phyloP scores from a whole-genome alignment of 2,329 filamentous ascomycete species.

The Lecanicillium sp. region DNA sequence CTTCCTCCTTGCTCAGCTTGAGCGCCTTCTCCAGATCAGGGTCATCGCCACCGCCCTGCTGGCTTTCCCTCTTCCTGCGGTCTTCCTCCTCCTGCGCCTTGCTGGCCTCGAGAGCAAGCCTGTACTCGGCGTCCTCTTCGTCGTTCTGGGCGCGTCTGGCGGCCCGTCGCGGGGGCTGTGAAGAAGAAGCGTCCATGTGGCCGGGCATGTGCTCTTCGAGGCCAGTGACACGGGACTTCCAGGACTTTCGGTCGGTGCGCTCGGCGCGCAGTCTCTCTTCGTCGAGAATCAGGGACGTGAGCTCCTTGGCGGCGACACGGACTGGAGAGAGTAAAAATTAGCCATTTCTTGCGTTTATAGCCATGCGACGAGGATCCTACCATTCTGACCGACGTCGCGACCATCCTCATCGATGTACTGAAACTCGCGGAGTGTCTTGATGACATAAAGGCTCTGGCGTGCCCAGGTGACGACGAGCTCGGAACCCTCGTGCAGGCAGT shows the following conservation, averaged over 20 bases:
- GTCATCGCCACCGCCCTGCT: slow-evolving; percentile 58
- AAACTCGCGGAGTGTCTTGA: slow-evolving; percentile 96
- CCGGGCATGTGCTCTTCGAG: slow-evolving; percentile 70
- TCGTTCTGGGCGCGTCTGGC: slow-evolving; percentile 51
- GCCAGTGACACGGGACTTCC: slow-evolving; percentile 94
- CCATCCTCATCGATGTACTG: slow-evolving; percentile 95
- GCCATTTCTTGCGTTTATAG: too few relatives aligned
- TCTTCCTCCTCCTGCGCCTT: slow-evolving; percentile 95
- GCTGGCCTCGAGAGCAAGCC: slow-evolving; percentile 86
- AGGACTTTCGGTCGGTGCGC: slow-evolving; percentile 83
- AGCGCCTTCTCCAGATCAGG: slow-evolving; percentile 94
- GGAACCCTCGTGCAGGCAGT: slow-evolving; percentile 94
- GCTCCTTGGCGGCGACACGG: slow-evolving; percentile 89
- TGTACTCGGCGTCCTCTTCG: slow-evolving; percentile 87
- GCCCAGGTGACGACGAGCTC: slow-evolving; percentile 97
- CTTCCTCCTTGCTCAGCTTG: slow-evolving; percentile 89
- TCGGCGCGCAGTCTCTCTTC: slow-evolving; percentile 89
- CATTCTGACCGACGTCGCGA: slow-evolving; percentile 91
- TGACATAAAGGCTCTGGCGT: slow-evolving; percentile 95
- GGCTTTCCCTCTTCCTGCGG: slow-evolving; percentile 61
- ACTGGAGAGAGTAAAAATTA: slow-evolving; percentile 47
- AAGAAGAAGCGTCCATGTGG: slow-evolving; percentile 31
- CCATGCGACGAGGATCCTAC: slow-evolving; percentile 51
- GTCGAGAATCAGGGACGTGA: slow-evolving; percentile 85
- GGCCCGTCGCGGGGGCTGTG: slow-evolving; percentile 36